Base-by-base conservation (phyloP, 495 filamentous ascomycete genomes). In the Usnea hakonensis region DNA sequence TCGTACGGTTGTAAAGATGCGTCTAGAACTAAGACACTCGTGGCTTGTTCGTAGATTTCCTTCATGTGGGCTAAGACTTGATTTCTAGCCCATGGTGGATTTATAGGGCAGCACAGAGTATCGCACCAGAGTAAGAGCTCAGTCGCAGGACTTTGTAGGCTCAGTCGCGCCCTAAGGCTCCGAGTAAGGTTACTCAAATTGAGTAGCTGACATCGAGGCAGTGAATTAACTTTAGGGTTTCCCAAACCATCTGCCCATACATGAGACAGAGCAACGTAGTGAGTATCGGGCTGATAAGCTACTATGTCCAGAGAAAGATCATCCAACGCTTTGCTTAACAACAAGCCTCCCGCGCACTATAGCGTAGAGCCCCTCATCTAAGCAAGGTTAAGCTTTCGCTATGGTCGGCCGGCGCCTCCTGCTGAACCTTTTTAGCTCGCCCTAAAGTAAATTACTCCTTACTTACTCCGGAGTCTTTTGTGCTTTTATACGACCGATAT, bases 231-330 rank as follows among this genome's bases (percentile, higher is more conserved):
- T 21, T 55, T n/a, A 19, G 62, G 56, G 58, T 67, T 67, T 2
- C 65, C 65, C n/a, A 67, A 55, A 26, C 65, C 65, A 58, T 67
- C 65, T 41, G 62, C 48, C 65, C 65, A 64, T 13, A 67, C 62
- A 50, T 67, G 65, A 21, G 65, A 67, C 33, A 64, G 21, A 19
- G 65, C 65, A 21, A 67, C 5, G 68, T 83, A 21, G 2, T n/a
- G 19, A 61, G 50, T 37, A 28, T 36, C 36, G 26, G 63, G 26
- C 13, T 26, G 41, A 26, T 58, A 40, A 11, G 40, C 1, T 3
- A 61, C 30, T 21, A 65, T 23, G 1, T 56, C 50, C 6, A 65
- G 8, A 11, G 26, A 3, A 11, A 65, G 40, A 1, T 61, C 52
- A 3, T 40, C 26, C 16, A 33, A 1, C 1, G 52, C 8, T 52